These are phyloP conservation scores for Suhomyces ambrosiae DNA, from an alignment of 1,139 yeast species.

Conservation along the genomic window DNA sequence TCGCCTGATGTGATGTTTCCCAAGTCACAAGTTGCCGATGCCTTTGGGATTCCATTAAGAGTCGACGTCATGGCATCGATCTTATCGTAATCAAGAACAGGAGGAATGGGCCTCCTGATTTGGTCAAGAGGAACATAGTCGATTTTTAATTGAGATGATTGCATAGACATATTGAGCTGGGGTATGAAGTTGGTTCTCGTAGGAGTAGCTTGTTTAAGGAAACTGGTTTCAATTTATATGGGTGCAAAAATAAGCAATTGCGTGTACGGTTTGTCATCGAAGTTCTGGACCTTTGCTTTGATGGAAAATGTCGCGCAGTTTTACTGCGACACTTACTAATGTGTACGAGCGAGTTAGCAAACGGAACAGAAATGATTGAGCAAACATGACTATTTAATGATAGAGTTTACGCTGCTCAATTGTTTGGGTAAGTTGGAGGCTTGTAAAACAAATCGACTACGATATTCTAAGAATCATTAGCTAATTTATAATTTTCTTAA, in stretches of 20 bases:
- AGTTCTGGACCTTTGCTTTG: slow-evolving; percentile 8
- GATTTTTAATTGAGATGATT: slow-evolving; percentile 42
- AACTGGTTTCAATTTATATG: slow-evolving; percentile 2
- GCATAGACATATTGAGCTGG: slow-evolving; percentile 35
- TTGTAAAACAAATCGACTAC: no score
- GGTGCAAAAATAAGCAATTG: slow-evolving; percentile 2
- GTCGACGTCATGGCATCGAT: slow-evolving; percentile 82
- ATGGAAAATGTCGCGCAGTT: slow-evolving; percentile 7
- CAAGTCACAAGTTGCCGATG: slow-evolving; percentile 61
- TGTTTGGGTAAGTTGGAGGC: no score
- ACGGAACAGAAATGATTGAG: no score
- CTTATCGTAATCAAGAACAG: slow-evolving; percentile 71
- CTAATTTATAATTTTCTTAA: no score
- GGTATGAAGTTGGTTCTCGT: neutral
- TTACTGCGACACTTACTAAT: no score
- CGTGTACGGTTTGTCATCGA: slow-evolving; percentile 7
- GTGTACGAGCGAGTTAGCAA: no score
- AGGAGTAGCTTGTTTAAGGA: neutral
- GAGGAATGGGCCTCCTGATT: slow-evolving; percentile 80
- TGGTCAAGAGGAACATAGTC: slow-evolving; percentile 63
- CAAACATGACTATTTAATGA: no score
- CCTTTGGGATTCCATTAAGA: slow-evolving; percentile 61
- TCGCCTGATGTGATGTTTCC: slow-evolving; percentile 63
- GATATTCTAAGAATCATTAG: no score
- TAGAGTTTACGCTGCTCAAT: no score